A percentile compares a stretch with the other conserved stretches of the same genome.
phyloP scores from a whole-genome alignment of 352 stramenopile species.

The Pythium folliculosum region DNA sequence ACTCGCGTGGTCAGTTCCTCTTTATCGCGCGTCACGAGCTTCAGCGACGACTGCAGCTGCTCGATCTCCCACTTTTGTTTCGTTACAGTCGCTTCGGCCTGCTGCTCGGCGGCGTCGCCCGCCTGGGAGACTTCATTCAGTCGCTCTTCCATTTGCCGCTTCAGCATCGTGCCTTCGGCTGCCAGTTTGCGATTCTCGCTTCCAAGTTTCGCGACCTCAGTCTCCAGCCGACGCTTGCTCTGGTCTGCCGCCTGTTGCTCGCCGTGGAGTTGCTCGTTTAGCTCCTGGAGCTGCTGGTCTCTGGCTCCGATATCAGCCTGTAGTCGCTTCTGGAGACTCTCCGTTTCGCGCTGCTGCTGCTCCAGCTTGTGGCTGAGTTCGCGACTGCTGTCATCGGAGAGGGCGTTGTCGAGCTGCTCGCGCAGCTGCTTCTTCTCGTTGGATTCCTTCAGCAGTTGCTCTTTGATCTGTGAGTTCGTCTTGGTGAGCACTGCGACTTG shows the following conservation, averaged over 20 bases:
- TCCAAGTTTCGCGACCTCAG: constrained; percentile 21
- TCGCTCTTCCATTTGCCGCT: constrained; percentile 23
- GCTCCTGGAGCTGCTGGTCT: constrained; percentile 9
- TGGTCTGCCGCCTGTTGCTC: constrained; percentile 29
- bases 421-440: constrained; percentile 31
- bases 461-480: constrained; percentile 35
- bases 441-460: constrained; percentile 30
- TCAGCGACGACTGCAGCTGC: constrained; percentile 41
- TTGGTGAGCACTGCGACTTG: constrained; percentile 24
- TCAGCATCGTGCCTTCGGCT: constrained; percentile 9
- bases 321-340: neutral
- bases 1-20: constrained; percentile 33
- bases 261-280: constrained; percentile 26
- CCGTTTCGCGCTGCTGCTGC: constrained; percentile 8
- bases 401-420: constrained; percentile 25
- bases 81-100: constrained; percentile 17
- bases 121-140: constrained; percentile 12
- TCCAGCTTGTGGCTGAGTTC: constrained; percentile 18
- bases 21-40: constrained; percentile 43
- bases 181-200: constrained; percentile 39
- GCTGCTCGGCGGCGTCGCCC: constrained; percentile 20
- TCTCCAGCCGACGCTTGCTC: constrained; percentile 22
- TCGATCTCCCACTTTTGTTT: constrained; percentile 57
- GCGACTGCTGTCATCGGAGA: neutral
- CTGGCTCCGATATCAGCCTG: constrained; percentile 1